A percentile compares a stretch with the other conserved stretches of the same genome.
phyloP scores from a whole-genome alignment of 768 basidiomycete species.

The Cantharellus cinnabarinus region DNA sequence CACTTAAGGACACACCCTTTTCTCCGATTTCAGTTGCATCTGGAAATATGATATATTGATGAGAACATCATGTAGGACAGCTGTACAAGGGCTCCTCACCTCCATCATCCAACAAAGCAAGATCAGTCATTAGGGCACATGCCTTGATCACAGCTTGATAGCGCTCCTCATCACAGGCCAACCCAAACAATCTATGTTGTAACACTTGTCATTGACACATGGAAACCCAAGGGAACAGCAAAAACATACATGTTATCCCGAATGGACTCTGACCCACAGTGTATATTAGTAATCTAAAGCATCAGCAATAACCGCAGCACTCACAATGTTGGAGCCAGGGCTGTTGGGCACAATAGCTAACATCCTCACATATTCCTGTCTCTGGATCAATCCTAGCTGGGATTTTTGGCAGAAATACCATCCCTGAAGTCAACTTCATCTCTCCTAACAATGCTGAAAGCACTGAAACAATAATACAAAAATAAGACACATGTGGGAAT shows the following conservation, averaged over 20 bases:
- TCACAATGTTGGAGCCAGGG: slow-evolving; percentile 38
- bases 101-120: slow-evolving; percentile 23
- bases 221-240: background rate
- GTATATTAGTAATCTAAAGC: background rate
- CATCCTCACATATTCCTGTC: slow-evolving; percentile 20
- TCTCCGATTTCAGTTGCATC: slow-evolving; percentile 20
- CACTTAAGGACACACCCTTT: slow-evolving; percentile 9
- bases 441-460: slow-evolving; percentile 39
- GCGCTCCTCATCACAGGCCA: slow-evolving; percentile 42
- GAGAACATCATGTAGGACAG: background rate
- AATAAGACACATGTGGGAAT: too few species aligned
- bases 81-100: slow-evolving; percentile 11
- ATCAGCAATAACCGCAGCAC: background rate
- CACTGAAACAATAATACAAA: slow-evolving; percentile 13
- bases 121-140: slow-evolving; percentile 24
- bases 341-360: slow-evolving; percentile 56
- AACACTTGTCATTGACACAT: background rate
- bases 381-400: slow-evolving; percentile 15
- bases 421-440: slow-evolving; percentile 32
- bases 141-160: slow-evolving; percentile 57
- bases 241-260: slow-evolving; percentile 20
- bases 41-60: background rate
- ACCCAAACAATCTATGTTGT: slow-evolving; percentile 33
- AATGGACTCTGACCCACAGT: slow-evolving; percentile 11
- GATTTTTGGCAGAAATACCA: slow-evolving; percentile 16